Base-by-base conservation (phyloP, 2,329 filamentous ascomycete genomes). In the Ophiostoma sp. region DNA sequence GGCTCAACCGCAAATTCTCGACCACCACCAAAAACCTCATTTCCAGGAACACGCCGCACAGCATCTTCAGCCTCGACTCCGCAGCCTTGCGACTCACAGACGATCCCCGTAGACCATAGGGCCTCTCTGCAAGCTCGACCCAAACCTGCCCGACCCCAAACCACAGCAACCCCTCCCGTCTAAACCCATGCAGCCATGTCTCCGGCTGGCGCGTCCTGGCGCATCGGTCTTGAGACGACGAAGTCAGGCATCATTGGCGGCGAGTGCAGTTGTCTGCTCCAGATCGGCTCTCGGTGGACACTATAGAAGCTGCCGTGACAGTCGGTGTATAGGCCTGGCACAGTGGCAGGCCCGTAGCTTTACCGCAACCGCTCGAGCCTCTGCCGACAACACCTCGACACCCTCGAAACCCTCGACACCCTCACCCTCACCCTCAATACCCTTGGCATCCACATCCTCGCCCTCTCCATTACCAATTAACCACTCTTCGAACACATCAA, bases 101-200 rank as follows among this genome's bases (percentile, higher is more conserved):
- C 27, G 27, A 8, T 36, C 36, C 27, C 40, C 40, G 42, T 47
- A 47, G 18, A 44, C 8, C 14, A 8, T n/a, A n/a, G 40, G 0
- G 18, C 38, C 18, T 5, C n/a, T 63, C 40, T 9, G 3, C 52
- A 36, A 8, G 8, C 5, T 36, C 18, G 4, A 27, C 11, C 52
- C 27, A 36, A 7, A 38, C 12, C 63, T 3, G 1, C 1, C 9
- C 8, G 41, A 2, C 1, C 18, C 44, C 63, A 11, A 42, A 7
- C n/a, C 36, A 52, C 62, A 5, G 14, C 6, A 16, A 49, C 16
- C 47, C 14, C 47, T 16, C 14, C 4, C 47, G 5, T 27, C 11
- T 18, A 4, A 40, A 58, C 72, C 74, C 68, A 77, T 77, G 76
- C 76, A 74, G 74, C 74, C 74, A 78, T 78, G 76, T 73, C 72